phyloP scores from a whole-genome alignment of 768 basidiomycete species.

The Lactifluus echinatus region DNA sequence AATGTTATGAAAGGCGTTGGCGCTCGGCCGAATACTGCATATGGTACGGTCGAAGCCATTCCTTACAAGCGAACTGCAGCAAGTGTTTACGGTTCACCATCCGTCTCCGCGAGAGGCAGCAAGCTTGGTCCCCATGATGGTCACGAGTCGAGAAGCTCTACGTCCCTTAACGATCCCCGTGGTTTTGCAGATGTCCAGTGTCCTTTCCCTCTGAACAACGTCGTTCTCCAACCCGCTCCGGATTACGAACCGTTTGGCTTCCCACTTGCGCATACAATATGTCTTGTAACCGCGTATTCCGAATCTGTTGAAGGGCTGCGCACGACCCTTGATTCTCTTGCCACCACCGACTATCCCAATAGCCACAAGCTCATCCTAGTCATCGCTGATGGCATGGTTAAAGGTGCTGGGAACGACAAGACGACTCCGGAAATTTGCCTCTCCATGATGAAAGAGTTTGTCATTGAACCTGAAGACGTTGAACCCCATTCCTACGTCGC shows the following conservation, averaged over 20 bases:
- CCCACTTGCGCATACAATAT: slow-evolving; percentile 88
- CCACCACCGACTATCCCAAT: slow-evolving; percentile 98
- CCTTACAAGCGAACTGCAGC: slow-evolving; percentile 50
- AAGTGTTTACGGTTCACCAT: slow-evolving; percentile 24
- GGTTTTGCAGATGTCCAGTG: slow-evolving; percentile 63
- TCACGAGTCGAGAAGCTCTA: slow-evolving; percentile 72
- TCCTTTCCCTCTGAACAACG: slow-evolving; percentile 86
- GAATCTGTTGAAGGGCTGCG: slow-evolving; percentile 94
- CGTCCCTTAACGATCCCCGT: slow-evolving; percentile 53
- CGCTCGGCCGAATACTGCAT: slow-evolving; percentile 52
- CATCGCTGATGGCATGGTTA: slow-evolving; percentile 97
- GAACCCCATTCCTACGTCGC: slow-evolving; percentile 95
- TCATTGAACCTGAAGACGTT: slow-evolving; percentile 72
- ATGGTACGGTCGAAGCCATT: slow-evolving; percentile 55
- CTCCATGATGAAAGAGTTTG: slow-evolving; percentile 94
- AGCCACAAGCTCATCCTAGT: slow-evolving; percentile 93
- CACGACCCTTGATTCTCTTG: slow-evolving; percentile 96
- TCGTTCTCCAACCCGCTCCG: slow-evolving; percentile 85
- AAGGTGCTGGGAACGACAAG: slow-evolving; percentile 82
- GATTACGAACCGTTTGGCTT: slow-evolving; percentile 96
- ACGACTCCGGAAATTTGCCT: slow-evolving; percentile 93
- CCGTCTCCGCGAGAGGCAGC: slow-evolving; percentile 29
- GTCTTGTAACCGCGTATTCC: slow-evolving; percentile 96
- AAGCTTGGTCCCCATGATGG: slow-evolving; percentile 69
- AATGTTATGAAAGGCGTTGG: slow-evolving; percentile 42